Evolutionary conservation across 805 yeast genomes (phyloP), one percentile per base, ranked within the genome.

Genomic region (Cyberlindnera veronae): DNA sequence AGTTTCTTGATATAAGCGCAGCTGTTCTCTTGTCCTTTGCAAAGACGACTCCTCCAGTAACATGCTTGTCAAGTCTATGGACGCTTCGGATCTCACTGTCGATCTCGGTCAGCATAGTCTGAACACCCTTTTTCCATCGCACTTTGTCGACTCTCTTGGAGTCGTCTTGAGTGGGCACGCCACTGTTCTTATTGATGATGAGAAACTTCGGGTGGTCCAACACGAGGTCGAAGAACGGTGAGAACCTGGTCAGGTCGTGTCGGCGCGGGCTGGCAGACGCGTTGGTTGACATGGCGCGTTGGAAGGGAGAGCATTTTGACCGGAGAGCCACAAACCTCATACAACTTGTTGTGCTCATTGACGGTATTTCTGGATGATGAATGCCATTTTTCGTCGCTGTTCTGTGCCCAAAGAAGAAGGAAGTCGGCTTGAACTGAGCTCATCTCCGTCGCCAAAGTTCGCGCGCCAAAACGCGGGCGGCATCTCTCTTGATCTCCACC

Each of bases 41-140:
- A 5, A 68, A 35, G 3, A 69, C 50, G 32, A 68, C 39, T 1
- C 71, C 72, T 17, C 74, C 74, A 15, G 70, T 62, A 6, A 66
- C 73, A 36, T 53, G 45, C 20, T 52, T 55, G 41, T 69, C 74
- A 16, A 69, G 45, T 36, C 74, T 51, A 30, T 68, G 72, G 1
- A 69, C 64, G 6, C 57, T 53, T 33, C 58, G 53, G 38, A 60
- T 50, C 3, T 45, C 27, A 11, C 42, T 45, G 40, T 45, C 42
- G 2, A 40, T 12, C 2, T 26, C 33, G 4, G 32, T 33, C 5
- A 47, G 41, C 24, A 39, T 24, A 18, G 41, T 38, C 21, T 31
- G 44, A 21, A 41, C 17, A 3, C 58, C 58, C 18, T 28, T 21
- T 41, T 28, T 29, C 44, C 46, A 34, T 5, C 20, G 17, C 10